phyloP scores from a whole-genome alignment of 768 basidiomycete genomes.

The Termitomyces sp. region DNA sequence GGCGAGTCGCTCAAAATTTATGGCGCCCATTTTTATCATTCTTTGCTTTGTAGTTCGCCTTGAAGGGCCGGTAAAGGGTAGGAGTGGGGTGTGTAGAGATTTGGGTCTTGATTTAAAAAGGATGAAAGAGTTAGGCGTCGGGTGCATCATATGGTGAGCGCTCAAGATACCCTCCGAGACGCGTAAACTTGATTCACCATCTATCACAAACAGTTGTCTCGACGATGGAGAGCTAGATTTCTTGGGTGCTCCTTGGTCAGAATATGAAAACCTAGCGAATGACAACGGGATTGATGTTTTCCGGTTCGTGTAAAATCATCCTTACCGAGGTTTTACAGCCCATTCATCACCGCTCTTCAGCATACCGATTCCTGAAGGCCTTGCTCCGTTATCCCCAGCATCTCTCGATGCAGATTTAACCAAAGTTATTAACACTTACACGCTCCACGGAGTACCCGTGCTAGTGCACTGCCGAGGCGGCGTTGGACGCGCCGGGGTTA shows the following conservation, averaged over 20 bases:
- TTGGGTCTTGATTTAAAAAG: constrained; percentile 70
- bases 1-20: constrained; percentile 30
- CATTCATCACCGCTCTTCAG: constrained; percentile 27
- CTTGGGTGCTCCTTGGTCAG: constrained; percentile 81
- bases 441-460: constrained; percentile 63
- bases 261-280: constrained; percentile 62
- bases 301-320: constrained; percentile 37
- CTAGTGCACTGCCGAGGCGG: constrained; percentile 93
- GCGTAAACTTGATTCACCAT: neutral
- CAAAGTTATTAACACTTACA: constrained; percentile 63
- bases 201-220: constrained; percentile 52
- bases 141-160: constrained; percentile 77
- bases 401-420: constrained; percentile 63
- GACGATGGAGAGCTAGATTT: constrained; percentile 81
- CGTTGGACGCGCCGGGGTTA: constrained; percentile 86
- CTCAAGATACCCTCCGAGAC: neutral
- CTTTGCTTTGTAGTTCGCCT: constrained; percentile 48
- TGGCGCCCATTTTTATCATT: neutral
- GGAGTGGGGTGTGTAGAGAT: constrained; percentile 80
- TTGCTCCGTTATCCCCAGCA: constrained; percentile 57
- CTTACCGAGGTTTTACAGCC: constrained; percentile 4
- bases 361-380: constrained; percentile 86
- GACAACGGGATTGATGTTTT: constrained; percentile 73
- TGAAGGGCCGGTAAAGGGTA: constrained; percentile 69
- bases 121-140: constrained; percentile 68